phyloP scores from a whole-genome alignment of 192 early-diverging fungal species.

The Irineochytrium annulatum region DNA sequence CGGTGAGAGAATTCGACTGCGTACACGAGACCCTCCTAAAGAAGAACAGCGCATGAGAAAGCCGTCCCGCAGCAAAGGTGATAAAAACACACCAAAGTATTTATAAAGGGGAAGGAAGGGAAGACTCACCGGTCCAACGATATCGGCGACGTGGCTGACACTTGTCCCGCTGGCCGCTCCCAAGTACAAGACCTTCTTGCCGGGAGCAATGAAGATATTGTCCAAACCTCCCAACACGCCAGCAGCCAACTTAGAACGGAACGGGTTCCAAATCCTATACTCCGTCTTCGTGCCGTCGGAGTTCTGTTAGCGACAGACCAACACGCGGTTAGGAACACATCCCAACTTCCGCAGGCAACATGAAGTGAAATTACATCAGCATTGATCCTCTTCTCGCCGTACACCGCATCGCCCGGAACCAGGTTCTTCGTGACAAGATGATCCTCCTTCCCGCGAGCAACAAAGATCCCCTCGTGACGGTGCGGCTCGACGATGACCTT shows the following conservation, averaged over 20 bases:
- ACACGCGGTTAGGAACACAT: background rate
- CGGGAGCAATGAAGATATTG: slow-evolving; percentile 89
- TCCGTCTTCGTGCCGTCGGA: slow-evolving; percentile 93
- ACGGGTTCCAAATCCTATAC: slow-evolving; percentile 99
- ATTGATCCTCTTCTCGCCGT: slow-evolving; percentile 97
- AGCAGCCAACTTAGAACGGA: slow-evolving; percentile 98
- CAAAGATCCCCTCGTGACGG: slow-evolving; percentile 91
- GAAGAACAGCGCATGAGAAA: background rate
- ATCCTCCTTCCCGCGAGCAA: slow-evolving; percentile 99
- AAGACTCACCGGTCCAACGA: slow-evolving; percentile 78
- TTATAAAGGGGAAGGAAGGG: slow-evolving; percentile 3
- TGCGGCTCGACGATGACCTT: slow-evolving; percentile 98
- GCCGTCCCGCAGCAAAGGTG: too few relatives aligned
- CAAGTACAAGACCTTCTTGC: slow-evolving; percentile 96
- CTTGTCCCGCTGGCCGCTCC: slow-evolving; percentile 93
- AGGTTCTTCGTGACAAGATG: slow-evolving; percentile 97
- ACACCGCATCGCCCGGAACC: slow-evolving; percentile 93
- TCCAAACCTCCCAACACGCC: slow-evolving; percentile 96
- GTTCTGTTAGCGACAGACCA: slow-evolving; percentile 30
- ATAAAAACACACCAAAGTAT: too few relatives aligned
- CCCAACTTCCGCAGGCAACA: slow-evolving; percentile 4
- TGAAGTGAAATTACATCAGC: slow-evolving; percentile 70
- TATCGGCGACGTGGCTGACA: slow-evolving; percentile 95
- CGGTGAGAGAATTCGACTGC: slow-evolving; percentile 99
- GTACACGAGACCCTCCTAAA: slow-evolving; percentile 79